Evolutionary conservation across 1,284 basidiomycete genomes (phyloP), one percentile per base, ranked within the genome.

Genomic region (Sporisorium iseilematis-ciliati): DNA sequence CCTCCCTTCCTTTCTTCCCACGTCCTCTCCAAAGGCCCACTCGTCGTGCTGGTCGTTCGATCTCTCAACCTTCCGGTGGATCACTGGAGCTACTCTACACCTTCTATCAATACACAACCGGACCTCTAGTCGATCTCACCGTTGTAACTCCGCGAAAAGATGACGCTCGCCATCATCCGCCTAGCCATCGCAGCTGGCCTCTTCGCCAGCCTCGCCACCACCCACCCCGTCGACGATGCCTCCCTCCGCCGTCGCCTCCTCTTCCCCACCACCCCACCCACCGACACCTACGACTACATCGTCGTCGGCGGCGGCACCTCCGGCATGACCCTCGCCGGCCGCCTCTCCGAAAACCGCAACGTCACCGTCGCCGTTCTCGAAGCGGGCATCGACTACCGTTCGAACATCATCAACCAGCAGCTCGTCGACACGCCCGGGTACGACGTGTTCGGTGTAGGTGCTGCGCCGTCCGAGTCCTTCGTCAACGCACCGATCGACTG

Each of bases 301-400:
- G 59, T 80, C n/a, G 76, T 80, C 6, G 79, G 78, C 6, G 78
- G 53, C 16, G 77, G 77, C 20, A 81, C 77, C 0, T 63, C 75
- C 2, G 80, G 80, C 11, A 65, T 82, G 58, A 67, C 77, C 4
- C 63, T 82, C 4, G 79, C 80, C 6, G 58, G n/a, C 1, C 69
- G 80, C n/a, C 71, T 82, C 3, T 70, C 65, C 21, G 77, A 82
- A 50, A 67, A 80, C 41, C 45, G 56, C 3, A 35, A 18, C 21
- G 65, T 77, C 21, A 77, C 75, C 2, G 80, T 82, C n/a, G 64
- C 65, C 29, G 80, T 82, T 4, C 65, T 82, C 21, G 79, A 81
- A 51, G 79, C 79, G 0, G 79, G 79, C 29, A 76, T 68, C 45
- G 78, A 80, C 57, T 74, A 72, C 48, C 55, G 48, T 14, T 63